Percentiles rank a stretch among this genome's conserved stretches.
Evolutionary conservation across 2,329 filamentous ascomycete species (phyloP).

Genomic region (Tolypocladium ophioglossoides): DNA sequence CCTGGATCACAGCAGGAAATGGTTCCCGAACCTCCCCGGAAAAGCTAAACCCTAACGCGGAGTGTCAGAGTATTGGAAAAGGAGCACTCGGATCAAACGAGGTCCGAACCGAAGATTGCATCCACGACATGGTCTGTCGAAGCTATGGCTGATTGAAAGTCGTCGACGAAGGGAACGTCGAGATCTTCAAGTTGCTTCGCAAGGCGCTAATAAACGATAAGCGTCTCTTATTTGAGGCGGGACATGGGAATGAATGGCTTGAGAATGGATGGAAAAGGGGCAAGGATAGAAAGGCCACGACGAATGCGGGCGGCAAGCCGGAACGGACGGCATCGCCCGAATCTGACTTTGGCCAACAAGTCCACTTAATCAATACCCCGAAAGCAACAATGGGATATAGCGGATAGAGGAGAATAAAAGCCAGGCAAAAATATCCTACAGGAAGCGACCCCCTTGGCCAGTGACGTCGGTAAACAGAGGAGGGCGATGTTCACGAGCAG

Average conservation of each 20-base stretch:
- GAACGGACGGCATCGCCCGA: background rate
- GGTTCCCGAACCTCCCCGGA: constrained; percentile 86
- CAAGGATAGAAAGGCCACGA: background rate
- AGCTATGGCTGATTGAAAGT: constrained; percentile 59
- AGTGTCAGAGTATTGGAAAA: constrained; percentile 1
- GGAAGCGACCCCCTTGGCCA: too few relatives aligned
- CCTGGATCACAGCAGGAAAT: constrained; percentile 70
- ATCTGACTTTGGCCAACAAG: background rate
- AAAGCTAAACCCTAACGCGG: constrained; percentile 69
- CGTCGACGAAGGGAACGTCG: constrained; percentile 69
- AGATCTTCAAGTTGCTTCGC: constrained; percentile 77
- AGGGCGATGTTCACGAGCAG: background rate
- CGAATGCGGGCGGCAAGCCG: background rate
- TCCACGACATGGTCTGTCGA: constrained; percentile 76
- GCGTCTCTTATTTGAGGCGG: constrained; percentile 6
- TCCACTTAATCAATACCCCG: constrained; percentile 4
- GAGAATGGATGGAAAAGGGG: background rate
- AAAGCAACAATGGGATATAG: constrained; percentile 6
- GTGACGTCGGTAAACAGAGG: background rate
- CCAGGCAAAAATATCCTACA: background rate
- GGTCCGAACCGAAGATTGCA: constrained; percentile 69
- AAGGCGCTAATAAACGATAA: constrained; percentile 51
- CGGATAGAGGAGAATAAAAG: constrained; percentile 7
- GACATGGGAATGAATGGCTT: background rate
- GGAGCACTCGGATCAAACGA: background rate